Evolutionary conservation across 257 asterid species (phyloP), one percentile per base, ranked within the genome.

Genomic region (Solanum sitiens): DNA sequence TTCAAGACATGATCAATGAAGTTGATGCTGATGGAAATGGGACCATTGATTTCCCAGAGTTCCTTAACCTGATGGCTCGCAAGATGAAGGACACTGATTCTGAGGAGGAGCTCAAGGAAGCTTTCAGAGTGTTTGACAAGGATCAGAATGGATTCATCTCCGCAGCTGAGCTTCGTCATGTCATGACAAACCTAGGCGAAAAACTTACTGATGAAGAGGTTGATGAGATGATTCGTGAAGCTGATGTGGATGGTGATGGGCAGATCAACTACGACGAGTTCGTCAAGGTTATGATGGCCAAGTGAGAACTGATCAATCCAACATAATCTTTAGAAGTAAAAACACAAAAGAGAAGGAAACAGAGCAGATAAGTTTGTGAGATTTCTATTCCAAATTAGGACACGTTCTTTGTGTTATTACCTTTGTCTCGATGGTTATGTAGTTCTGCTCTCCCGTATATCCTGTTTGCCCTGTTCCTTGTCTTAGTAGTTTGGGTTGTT

Each of bases 221-320:
- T 3, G 85, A 80, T 47, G 85, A 47, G 30, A 80, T 80, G 85
- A 47, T 47, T 33, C 85, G 68, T 47, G 85, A 80, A 80, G 85
- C 85, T 47, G 85, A 80, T 80, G 85, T 80, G 87, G 96, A 94
- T 11, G 94, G 96, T 12, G 95, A 94, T 86, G 95, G 96, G 47
- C 95, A 93, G 89, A 93, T 94, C 96, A 92, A 94, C 92, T 94
- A 94, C 83, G 92, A 92, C 89, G 95, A 94, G 92, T 94, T 94
- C 76, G 96, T 94, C 94, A 93, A 91, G 92, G 91, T 93, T 90
- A 94, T 94, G 96, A 92, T 93, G 85, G 85, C 85, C 85, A 80
- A 80, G 68, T 80, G 85, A 80, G 68, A 47, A 80, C 27, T 80
- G 67, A 89, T 83, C 92, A 72, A 87, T 87, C 87, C 90, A 87